phyloP scores from a whole-genome alignment of 495 filamentous ascomycete genomes.

The Opeltia flavorubescens region DNA sequence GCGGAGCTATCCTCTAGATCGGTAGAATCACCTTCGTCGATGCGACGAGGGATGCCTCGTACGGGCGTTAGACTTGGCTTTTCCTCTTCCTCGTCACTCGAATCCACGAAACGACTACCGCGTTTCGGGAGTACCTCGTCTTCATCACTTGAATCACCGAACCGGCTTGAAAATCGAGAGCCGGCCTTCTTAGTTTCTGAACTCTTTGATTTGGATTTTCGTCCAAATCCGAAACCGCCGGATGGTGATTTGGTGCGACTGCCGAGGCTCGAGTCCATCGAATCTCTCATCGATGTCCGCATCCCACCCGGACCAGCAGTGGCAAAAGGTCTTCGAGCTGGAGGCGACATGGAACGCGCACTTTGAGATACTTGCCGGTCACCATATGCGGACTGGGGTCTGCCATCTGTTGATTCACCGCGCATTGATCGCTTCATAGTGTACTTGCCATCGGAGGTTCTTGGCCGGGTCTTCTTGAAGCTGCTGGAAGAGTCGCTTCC shows the following conservation, averaged over 20 bases:
- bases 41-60: slow-evolving; percentile 46
- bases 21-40: slow-evolving; percentile 49
- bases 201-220: slow-evolving; percentile 25
- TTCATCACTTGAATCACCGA: slow-evolving; percentile 63
- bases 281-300: slow-evolving; percentile 37
- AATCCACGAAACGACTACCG: slow-evolving; percentile 66
- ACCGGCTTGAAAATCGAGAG: slow-evolving; percentile 36
- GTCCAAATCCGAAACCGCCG: slow-evolving; percentile 33
- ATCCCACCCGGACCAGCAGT: slow-evolving; percentile 20
- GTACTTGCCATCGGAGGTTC: slow-evolving; percentile 24
- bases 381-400: slow-evolving; percentile 20
- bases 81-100: slow-evolving; percentile 62
- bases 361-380: slow-evolving; percentile 23
- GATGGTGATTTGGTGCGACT: slow-evolving; percentile 26
- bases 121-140: slow-evolving; percentile 37
- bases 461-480: slow-evolving; percentile 36
- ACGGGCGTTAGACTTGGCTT: slow-evolving; percentile 35
- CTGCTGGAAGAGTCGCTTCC: slow-evolving; percentile 50
- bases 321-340: slow-evolving; percentile 13
- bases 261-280: slow-evolving; percentile 9
- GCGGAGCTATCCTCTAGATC: slow-evolving; percentile 53
- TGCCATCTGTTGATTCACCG: slow-evolving; percentile 19
- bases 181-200: slow-evolving; percentile 16
- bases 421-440: slow-evolving; percentile 45
- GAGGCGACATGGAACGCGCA: slow-evolving; percentile 20